Conservation (phyloP, 306 rosid genomes). For the Dalbergia cultrata region DNA sequence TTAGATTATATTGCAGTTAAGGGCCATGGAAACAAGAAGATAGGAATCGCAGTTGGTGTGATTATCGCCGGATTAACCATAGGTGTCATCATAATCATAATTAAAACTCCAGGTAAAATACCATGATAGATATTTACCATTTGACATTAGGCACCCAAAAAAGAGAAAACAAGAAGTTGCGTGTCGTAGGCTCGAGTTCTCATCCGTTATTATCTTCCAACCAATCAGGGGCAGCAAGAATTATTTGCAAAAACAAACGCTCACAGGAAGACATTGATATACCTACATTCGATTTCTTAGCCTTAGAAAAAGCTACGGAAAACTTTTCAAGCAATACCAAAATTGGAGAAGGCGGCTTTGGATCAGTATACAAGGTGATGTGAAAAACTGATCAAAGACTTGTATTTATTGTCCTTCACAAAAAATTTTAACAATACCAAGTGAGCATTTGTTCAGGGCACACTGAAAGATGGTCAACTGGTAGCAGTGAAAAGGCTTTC, state of each 20-base stretch:
- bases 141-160: neutral
- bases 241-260: neutral
- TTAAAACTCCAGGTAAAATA: slow-evolving; percentile 32
- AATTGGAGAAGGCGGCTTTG: neutral
- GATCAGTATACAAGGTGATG: neutral
- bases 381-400: neutral
- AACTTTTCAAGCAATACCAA: neutral
- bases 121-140: neutral
- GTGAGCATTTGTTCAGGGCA: neutral
- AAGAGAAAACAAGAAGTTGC: neutral
- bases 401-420: neutral
- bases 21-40: slow-evolving; percentile 8
- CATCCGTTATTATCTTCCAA: neutral
- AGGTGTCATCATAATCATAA: slow-evolving; percentile 14
- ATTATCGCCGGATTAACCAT: slow-evolving; percentile 16
- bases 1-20: neutral
- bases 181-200: neutral
- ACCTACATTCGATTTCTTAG: neutral
- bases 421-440: neutral
- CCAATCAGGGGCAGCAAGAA: neutral
- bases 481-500: neutral
- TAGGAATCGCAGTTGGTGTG: neutral
- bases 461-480: neutral
- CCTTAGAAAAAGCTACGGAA: neutral
- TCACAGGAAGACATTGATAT: neutral